Conservation (phyloP, 2,329 filamentous ascomycete species). For the Aureobasidium zeae region DNA sequence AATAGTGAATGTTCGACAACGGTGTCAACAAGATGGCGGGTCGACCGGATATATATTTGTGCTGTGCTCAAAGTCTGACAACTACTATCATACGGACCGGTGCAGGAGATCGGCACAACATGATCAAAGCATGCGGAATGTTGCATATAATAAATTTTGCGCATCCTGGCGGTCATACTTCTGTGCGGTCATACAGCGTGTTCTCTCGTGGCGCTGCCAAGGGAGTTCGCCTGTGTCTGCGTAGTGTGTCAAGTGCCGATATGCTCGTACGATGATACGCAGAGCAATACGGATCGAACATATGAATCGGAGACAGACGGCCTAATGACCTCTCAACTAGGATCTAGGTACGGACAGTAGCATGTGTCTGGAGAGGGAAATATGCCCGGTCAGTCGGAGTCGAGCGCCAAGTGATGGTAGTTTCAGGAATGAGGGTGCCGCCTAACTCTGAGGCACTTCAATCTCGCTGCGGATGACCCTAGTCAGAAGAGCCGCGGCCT, state of each 20-base stretch:
- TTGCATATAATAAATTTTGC: conserved; percentile 3
- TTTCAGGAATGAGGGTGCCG: conserved; percentile 11
- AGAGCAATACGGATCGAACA: no score
- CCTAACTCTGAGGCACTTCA: conserved; percentile 1
- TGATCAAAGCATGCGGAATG: conserved; percentile 12
- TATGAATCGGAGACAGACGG: no score
- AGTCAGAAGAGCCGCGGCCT: conserved; percentile 5
- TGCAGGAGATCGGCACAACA: conserved; percentile 7
- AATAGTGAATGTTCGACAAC: neutral
- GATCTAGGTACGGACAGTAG: neutral
- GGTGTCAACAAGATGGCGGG: neutral
- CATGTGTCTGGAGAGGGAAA: neutral
- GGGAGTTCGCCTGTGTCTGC: neutral
- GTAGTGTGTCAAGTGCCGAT: neutral
- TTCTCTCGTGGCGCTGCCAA: conserved; percentile 6
- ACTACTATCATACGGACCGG: neutral
- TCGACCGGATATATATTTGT: neutral
- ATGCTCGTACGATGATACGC: neutral
- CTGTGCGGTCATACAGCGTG: conserved; percentile 12
- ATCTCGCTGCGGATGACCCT: conserved; percentile 6
- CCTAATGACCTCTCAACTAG: neutral
- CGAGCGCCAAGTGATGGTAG: conserved; percentile 6
- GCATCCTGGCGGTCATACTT: conserved; percentile 13
- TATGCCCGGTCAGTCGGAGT: neutral
- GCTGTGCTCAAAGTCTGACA: neutral